Evolutionary conservation across 306 rosid species (phyloP), one percentile per base, ranked within the genome.

Genomic region (Cicer chorassanicum): DNA sequence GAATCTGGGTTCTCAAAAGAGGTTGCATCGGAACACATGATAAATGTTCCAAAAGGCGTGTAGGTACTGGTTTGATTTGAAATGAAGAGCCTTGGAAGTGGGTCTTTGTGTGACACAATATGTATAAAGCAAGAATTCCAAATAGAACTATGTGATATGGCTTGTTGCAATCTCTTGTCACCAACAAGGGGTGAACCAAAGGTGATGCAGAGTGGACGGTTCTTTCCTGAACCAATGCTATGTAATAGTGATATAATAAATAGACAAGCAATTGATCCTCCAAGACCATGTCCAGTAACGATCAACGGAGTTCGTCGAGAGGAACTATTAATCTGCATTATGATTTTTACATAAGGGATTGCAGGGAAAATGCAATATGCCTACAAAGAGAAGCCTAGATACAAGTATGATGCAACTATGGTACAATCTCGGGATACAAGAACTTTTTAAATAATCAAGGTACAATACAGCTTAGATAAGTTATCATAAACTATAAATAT

Each of bases 51-150:
- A 12, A 92, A 92, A 24, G 96, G 92, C 65, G 55, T 50, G 70
- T 85, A 85, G 0, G 0, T 11, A 14, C 0, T 16, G 34, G 62
- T 19, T 63, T 5, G 19, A 43, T 24, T 1, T 14, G 79, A 9
- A 15, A 65, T 49, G 51, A 82, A 77, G 51, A 11, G 18, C 56
- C 76, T 79, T 6, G 88, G 90, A 18, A 83, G 54, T 14, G 89
- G 86, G 53, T 92, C 93, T 7, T 50, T 48, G 74, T 57, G 44
- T 18, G 88, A 87, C 56, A 73, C 88, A 21, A 88, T 72, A 9
- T 89, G 85, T 10, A 92, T 67, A 76, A 92, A 89, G 78, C 90
- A 89, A 66, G 96, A 89, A 9, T 75, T 82, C 90, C 93, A 92
- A 6, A 24, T 60, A 14, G 88, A 29, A 82, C 81, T 78, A 40